Base-by-base conservation (phyloP, 129 eudicot species). In the Flaveria robusta region DNA sequence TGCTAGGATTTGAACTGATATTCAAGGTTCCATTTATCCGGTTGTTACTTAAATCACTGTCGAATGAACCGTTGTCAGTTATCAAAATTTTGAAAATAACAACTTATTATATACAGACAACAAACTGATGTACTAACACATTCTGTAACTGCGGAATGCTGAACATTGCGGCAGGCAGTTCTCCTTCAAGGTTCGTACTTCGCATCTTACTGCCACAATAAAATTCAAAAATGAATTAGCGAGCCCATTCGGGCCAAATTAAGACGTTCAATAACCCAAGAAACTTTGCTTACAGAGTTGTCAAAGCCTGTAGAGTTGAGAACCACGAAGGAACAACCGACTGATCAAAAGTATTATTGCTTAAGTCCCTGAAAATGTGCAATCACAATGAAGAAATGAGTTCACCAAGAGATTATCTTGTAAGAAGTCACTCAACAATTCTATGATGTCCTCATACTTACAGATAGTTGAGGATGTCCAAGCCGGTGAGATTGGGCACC, bases 111-210 rank as follows among this genome's bases (percentile, higher is more conserved):
- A 12, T 67, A 37, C 11, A 52, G 4, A 0, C 2, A 13, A 39
- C 6, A 43, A 19, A 27, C n/a, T 18, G 15, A 7, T 31, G 12
- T 54, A 68, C 91, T 84, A 55, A 91, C 97, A 88, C 88, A 56
- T 77, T 89, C 66, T 88, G 85, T 59, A 91, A 66, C 76, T 72
- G 84, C 37, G 97, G 85, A 67, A 85, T 79, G 66, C 77, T 66
- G 77, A 88, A 91, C 55, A 88, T 60, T 19, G 71, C 72, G 34
- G 64, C 54, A 42, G 89, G 93, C 77, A 91, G 70, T 49, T 85
- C 72, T 76, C 97, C 93, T 74, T 65, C 82, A 37, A 91, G 79
- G 43, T 69, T 88, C 85, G 84, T 84, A 65, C 41, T 78, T 76
- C 16, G 79, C 83, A 68, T 88, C 76, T 79, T 79, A 51, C 78